Evolutionary conservation across 2,329 filamentous ascomycete genomes (phyloP).

Genomic region (Pseudopithomyces maydicus): DNA sequence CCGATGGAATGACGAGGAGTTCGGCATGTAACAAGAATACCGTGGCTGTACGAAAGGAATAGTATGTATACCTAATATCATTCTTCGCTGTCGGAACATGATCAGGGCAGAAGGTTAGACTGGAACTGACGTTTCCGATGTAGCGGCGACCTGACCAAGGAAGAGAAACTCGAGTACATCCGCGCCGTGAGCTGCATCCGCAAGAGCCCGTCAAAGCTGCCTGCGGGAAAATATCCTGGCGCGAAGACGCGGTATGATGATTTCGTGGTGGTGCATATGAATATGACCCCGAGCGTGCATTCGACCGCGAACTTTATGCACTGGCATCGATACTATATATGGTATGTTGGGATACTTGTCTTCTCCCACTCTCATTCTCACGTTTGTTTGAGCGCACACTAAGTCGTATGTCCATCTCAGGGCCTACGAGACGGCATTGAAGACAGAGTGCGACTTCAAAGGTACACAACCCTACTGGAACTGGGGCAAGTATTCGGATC

Average conservation of each 20-base stretch:
- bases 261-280: constrained; percentile 39
- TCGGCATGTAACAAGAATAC: constrained; percentile 46
- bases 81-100: neutral
- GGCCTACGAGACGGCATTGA: constrained; percentile 49
- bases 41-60: constrained; percentile 51
- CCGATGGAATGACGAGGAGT: constrained; percentile 29
- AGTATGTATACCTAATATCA: constrained; percentile 32
- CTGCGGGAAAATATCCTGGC: constrained; percentile 32
- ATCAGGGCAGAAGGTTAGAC: neutral
- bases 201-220: constrained; percentile 31
- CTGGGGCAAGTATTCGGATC: constrained; percentile 56
- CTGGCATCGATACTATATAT: constrained; percentile 51
- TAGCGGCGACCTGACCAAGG: constrained; percentile 34
- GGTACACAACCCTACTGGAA: constrained; percentile 57
- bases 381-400: neutral
- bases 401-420: constrained; percentile 1
- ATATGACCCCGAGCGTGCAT: constrained; percentile 36
- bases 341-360: constrained; percentile 19
- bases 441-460: constrained; percentile 48
- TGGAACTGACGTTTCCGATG: neutral
- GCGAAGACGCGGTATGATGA: constrained; percentile 41
- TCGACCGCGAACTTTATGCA: constrained; percentile 39
- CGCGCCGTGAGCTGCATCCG: constrained; percentile 39
- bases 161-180: constrained; percentile 40
- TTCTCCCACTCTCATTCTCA: neutral